Evolutionary conservation across 495 filamentous ascomycete species (phyloP), one percentile per base, ranked within the genome.

Genomic region (Poronia punctata): DNA sequence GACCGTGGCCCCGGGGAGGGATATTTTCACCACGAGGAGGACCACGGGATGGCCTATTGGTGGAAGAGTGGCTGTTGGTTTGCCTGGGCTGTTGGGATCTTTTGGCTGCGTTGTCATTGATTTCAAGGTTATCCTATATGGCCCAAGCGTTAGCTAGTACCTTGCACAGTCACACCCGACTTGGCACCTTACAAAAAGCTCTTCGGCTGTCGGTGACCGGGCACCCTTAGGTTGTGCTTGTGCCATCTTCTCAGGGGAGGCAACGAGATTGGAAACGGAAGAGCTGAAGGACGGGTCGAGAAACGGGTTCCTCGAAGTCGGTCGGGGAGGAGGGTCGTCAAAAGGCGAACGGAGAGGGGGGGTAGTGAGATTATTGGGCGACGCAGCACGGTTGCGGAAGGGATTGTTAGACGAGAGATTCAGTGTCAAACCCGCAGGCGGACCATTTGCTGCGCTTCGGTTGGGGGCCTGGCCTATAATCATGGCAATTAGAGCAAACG

Each of bases 321-420:
- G 86, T 54, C 87, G 74, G 53, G 83, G 70, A 56, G 59, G 74
- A 60, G 71, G 63, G 59, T 67, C 56, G 64, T 70, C 74, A 57
- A 72, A 67, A 50, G 74, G 71, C 47, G 65, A 71, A 54, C 57
- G 65, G 52, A 59, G 72, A 47, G 58, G 55, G 34, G 53, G 67
- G 35, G 43, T 60, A 35, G 21, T 24, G 5, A 54, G 29, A 40
- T 35, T 60, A 41, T 60, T 50, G 35, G 86, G 88, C 42, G 89
- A 92, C 6, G 75, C 66, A 31, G 85, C 81, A 50, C 84, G 83
- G 62, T 94, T 94, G 69, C 92, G 83, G 61, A 98, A 98, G n/a
- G 92, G 92, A 56, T 98, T 98, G 72, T 97, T 97, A 48, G 92
- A 97, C 44, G 79, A 76, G 55, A 92, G 74, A 55, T 80, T 83